phyloP scores from a whole-genome alignment of 352 stramenopile genomes.

The Pythium guiyangense region DNA sequence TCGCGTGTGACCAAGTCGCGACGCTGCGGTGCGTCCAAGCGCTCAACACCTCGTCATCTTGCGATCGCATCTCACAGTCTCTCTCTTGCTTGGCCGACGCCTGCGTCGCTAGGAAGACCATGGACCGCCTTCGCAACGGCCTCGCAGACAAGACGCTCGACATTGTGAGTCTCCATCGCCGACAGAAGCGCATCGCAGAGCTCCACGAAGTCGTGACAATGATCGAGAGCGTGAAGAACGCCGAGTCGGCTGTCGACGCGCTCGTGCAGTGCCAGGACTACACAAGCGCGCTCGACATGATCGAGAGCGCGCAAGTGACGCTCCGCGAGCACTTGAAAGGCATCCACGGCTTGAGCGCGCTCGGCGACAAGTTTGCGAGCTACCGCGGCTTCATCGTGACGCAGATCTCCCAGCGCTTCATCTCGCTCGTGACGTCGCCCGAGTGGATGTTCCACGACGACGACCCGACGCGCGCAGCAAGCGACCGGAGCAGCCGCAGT shows the following conservation, averaged over 20 bases:
- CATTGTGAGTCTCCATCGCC: conserved; percentile 81
- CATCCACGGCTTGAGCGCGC: conserved; percentile 66
- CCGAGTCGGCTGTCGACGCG: conserved; percentile 75
- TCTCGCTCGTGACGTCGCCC: conserved; percentile 70
- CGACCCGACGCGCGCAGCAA: conserved; percentile 13
- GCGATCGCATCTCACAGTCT: background rate
- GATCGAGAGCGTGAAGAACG: conserved; percentile 83
- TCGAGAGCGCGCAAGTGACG: conserved; percentile 64
- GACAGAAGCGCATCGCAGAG: conserved; percentile 78
- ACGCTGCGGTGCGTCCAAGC: conserved; percentile 43
- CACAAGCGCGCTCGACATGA: conserved; percentile 69
- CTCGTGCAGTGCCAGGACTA: conserved; percentile 86
- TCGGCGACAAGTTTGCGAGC: conserved; percentile 72
- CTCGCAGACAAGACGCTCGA: conserved; percentile 82
- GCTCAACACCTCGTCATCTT: too few relatives aligned
- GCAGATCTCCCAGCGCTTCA: conserved; percentile 80
- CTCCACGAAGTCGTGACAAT: conserved; percentile 78
- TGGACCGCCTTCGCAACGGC: conserved; percentile 75
- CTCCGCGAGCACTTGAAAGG: conserved; percentile 69
- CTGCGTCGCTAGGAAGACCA: conserved; percentile 46
- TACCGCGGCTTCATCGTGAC: conserved; percentile 68
- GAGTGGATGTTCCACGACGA: conserved; percentile 82
- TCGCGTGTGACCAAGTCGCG: conserved; percentile 77
- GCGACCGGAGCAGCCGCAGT: conserved; percentile 13
- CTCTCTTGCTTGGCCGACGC: background rate